Conservation (phyloP, 1,284 basidiomycete species). For the Athelia psychrophila region DNA sequence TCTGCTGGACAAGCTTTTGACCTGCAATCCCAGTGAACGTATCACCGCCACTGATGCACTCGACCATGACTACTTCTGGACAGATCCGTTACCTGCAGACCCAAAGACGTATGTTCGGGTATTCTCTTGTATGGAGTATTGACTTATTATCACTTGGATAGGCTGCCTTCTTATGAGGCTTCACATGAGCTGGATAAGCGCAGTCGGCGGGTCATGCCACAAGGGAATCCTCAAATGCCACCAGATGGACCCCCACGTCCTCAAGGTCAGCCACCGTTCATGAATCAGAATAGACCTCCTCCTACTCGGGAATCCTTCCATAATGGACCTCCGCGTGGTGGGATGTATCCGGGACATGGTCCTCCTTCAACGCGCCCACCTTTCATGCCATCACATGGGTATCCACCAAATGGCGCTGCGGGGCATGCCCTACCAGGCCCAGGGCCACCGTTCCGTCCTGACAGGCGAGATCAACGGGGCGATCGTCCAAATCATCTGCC, state of each 20-base stretch:
- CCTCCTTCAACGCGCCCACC: background rate
- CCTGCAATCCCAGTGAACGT: constrained; percentile 89
- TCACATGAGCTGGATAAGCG: constrained; percentile 86
- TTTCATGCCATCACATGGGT: background rate
- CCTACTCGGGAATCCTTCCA: background rate
- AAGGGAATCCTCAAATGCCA: background rate
- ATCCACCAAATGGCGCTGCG: background rate
- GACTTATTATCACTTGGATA: constrained; percentile 25
- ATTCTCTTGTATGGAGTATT: background rate
- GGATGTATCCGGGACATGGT: background rate
- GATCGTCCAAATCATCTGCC: background rate
- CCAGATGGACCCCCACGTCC: background rate
- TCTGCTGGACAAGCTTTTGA: constrained; percentile 87
- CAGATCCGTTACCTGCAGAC: constrained; percentile 81
- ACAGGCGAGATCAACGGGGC: background rate
- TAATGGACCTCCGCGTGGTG: background rate
- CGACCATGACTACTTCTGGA: constrained; percentile 93
- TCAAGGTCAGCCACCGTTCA: background rate
- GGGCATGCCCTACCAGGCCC: background rate
- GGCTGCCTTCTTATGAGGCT: constrained; percentile 73
- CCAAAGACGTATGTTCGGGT: constrained; percentile 67
- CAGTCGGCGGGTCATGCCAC: constrained; percentile 43
- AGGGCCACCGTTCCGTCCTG: background rate
- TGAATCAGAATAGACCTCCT: background rate
- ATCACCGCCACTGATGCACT: constrained; percentile 88